These are phyloP conservation scores for Solanum medicagineum DNA, from an alignment of 257 asterid genomes.

Conservation along the genomic window DNA sequence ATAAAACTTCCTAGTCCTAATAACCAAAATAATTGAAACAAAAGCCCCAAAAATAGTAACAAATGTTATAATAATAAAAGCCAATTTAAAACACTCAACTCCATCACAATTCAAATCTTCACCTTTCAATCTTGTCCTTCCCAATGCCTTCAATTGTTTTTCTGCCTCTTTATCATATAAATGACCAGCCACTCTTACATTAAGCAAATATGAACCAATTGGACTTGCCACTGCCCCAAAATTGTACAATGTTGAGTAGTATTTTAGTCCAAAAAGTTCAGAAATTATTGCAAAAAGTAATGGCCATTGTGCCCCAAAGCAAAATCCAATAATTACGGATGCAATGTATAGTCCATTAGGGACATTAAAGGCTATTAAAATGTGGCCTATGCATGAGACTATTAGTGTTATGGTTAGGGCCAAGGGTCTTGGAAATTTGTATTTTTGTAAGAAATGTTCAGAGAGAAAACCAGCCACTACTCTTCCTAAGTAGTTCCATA, in stretches of 20 bases:
- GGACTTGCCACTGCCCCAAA: constrained; percentile 82
- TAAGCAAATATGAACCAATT: constrained; percentile 51
- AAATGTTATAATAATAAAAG: constrained; percentile 50
- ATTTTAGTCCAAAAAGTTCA: constrained; percentile 67
- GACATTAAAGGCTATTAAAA: constrained; percentile 50
- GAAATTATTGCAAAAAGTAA: constrained; percentile 66
- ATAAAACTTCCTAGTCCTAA: constrained; percentile 57
- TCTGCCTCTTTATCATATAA: constrained; percentile 59
- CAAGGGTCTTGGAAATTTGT: constrained; percentile 52
- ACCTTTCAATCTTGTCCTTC: constrained; percentile 14
- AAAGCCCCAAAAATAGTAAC: constrained; percentile 53
- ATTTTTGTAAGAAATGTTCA: constrained; percentile 41
- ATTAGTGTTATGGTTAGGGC: constrained; percentile 33
- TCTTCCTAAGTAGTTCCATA: constrained; percentile 73
- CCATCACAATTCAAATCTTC: constrained; percentile 54
- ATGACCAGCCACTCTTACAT: constrained; percentile 48
- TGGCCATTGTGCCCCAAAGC: constrained; percentile 90
- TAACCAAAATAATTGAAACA: constrained; percentile 44
- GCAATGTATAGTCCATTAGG: constrained; percentile 56
- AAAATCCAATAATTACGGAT: constrained; percentile 66
- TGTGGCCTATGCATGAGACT: constrained; percentile 51
- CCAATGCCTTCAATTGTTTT: constrained; percentile 35
- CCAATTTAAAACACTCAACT: constrained; percentile 40
- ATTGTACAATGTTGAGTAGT: constrained; percentile 64
- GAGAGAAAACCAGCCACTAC: constrained; percentile 59